Conservation (phyloP, 2,329 filamentous ascomycete genomes). For the Penicillium carneum region DNA sequence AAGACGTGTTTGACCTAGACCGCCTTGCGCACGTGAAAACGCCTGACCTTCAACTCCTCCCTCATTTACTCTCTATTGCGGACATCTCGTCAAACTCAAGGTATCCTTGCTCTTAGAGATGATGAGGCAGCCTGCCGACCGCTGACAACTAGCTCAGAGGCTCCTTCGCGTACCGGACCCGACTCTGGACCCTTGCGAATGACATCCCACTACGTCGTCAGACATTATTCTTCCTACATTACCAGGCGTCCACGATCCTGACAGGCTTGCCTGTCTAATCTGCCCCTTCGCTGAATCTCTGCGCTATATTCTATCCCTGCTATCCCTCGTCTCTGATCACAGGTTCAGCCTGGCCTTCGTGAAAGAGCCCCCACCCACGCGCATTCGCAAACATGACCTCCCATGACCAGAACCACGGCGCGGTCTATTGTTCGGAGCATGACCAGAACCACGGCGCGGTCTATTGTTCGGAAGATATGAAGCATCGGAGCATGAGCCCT, state of each 20-base stretch:
- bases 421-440: constrained; percentile 48
- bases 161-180: constrained; percentile 7
- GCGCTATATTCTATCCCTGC: constrained; percentile 3
- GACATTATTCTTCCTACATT: constrained; percentile 13
- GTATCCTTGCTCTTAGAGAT: constrained; percentile 8
- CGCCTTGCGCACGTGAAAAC: constrained; percentile 39
- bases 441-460: constrained; percentile 46
- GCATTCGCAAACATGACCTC: constrained; percentile 41
- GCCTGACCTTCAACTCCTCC: constrained; percentile 22
- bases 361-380: constrained; percentile 27
- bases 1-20: constrained; percentile 26
- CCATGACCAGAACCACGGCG: constrained; percentile 43
- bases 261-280: constrained; percentile 3
- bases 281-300: neutral
- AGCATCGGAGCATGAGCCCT: constrained; percentile 53
- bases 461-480: constrained; percentile 46
- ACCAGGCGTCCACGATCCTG: constrained; percentile 16
- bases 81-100: constrained; percentile 11
- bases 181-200: constrained; percentile 29
- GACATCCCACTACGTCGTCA: constrained; percentile 22
- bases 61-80: neutral
- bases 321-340: constrained; percentile 2
- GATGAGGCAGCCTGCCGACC: constrained; percentile 10
- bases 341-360: constrained; percentile 1
- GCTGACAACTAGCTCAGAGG: constrained; percentile 19